Evolutionary conservation across 1,139 yeast genomes (phyloP).

Genomic region (Kluyveromyces sp.): DNA sequence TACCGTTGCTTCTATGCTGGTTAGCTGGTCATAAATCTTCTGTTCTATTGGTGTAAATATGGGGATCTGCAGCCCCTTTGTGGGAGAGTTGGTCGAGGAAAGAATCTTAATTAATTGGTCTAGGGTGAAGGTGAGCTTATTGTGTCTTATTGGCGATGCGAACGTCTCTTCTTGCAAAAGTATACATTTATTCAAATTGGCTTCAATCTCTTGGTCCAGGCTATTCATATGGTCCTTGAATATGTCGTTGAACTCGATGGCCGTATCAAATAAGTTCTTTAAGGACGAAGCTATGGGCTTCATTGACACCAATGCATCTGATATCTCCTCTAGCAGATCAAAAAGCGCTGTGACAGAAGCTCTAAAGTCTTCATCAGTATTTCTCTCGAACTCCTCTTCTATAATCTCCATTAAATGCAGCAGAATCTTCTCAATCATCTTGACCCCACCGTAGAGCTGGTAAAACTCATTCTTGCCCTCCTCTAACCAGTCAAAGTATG

Average conservation of each 20-base stretch:
- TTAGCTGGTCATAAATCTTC: constrained; percentile 35
- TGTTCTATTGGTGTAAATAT: constrained; percentile 35
- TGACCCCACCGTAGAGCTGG: constrained; percentile 36
- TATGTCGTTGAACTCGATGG: constrained; percentile 54
- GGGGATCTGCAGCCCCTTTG: constrained; percentile 29
- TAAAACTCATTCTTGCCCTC: constrained; percentile 43
- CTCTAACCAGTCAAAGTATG: constrained; percentile 39
- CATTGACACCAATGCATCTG: constrained; percentile 39
- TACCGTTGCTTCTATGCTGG: constrained; percentile 30
- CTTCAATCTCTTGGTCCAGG: constrained; percentile 44
- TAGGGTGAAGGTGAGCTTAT: constrained; percentile 36
- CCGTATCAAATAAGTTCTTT: constrained; percentile 45
- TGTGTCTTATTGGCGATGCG: constrained; percentile 39
- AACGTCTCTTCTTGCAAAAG: constrained; percentile 38
- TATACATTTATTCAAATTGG: constrained; percentile 38
- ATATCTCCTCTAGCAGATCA: constrained; percentile 31
- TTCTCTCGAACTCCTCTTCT: constrained; percentile 26
- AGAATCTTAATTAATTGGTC: constrained; percentile 39
- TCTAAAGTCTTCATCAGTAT: constrained; percentile 12
- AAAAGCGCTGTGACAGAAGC: constrained; percentile 21
- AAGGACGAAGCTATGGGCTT: constrained; percentile 36
- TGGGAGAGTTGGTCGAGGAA: constrained; percentile 27
- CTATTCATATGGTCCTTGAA: constrained; percentile 45
- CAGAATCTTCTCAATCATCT: constrained; percentile 43
- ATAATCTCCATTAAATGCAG: constrained; percentile 37